Evolutionary conservation across 2,329 filamentous ascomycete genomes (phyloP).

Genomic region (Purpureocillium takamizusanense): DNA sequence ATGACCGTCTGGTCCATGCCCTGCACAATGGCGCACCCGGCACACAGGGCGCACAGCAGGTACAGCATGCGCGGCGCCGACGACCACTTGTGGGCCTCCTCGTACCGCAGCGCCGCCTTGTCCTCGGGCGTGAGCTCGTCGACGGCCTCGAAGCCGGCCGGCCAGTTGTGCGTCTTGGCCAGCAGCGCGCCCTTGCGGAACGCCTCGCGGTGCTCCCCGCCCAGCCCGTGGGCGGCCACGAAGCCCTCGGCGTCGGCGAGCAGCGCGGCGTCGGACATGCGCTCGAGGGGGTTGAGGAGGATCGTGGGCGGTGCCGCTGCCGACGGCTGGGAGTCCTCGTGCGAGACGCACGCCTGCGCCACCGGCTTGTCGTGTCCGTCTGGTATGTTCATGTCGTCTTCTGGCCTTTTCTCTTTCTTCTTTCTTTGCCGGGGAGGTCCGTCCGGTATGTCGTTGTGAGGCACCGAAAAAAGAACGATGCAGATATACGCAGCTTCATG

Average conservation of each 20-base stretch:
- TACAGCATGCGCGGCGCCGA: conserved; percentile 21
- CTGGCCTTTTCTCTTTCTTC: no score
- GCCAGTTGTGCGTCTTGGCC: conserved; percentile 33
- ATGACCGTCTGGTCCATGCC: conserved; percentile 60
- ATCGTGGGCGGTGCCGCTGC: background rate
- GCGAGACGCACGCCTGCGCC: no score
- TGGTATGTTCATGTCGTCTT: no score
- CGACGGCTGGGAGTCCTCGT: no score
- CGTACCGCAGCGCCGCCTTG: conserved; percentile 16
- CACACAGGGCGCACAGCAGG: conserved; percentile 24
- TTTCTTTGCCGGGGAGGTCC: no score
- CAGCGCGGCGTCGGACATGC: conserved; percentile 18
- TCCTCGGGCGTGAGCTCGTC: conserved; percentile 17
- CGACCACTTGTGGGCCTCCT: conserved; percentile 20
- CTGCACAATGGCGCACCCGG: conserved; percentile 47
- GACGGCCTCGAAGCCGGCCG: conserved; percentile 18
- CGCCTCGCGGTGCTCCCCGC: conserved; percentile 25
- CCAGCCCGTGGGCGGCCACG: conserved; percentile 22
- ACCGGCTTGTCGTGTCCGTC: no score
- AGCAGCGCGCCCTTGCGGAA: conserved; percentile 44
- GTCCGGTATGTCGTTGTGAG: no score
- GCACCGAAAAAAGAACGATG: no score
- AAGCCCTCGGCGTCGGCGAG: conserved; percentile 26
- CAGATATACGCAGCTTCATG: no score
- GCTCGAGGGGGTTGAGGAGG: conserved; percentile 19